phyloP scores from a whole-genome alignment of 345 rosid species.

The Populus euphratica region DNA sequence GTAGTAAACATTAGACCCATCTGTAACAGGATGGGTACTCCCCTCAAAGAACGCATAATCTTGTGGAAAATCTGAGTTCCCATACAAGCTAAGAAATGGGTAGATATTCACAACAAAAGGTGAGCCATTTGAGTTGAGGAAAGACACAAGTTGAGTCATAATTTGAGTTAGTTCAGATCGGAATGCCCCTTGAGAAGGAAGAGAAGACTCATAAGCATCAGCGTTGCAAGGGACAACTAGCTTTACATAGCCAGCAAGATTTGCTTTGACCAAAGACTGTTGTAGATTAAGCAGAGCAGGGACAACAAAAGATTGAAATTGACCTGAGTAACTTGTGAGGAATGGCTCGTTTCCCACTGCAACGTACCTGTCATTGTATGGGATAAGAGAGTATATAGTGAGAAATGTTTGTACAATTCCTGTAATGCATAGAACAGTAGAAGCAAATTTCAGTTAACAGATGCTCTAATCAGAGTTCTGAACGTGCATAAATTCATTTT shows the following conservation, averaged over 20 bases:
- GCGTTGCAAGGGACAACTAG: slow-evolving; percentile 95
- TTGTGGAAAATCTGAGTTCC: slow-evolving; percentile 86
- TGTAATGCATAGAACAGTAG: background rate
- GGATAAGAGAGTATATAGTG: slow-evolving; percentile 2
- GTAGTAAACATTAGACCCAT: slow-evolving; percentile 69
- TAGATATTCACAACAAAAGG: slow-evolving; percentile 91
- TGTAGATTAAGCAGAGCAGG: slow-evolving; percentile 82
- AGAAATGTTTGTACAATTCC: background rate
- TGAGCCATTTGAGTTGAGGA: slow-evolving; percentile 83
- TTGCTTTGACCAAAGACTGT: slow-evolving; percentile 71
- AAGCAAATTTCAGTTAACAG: background rate
- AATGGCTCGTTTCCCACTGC: slow-evolving; percentile 98
- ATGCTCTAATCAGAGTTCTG: background rate
- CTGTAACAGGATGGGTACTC: slow-evolving; percentile 70
- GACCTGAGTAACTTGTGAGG: slow-evolving; percentile 62
- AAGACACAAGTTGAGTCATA: slow-evolving; percentile 72
- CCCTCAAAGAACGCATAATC: slow-evolving; percentile 91
- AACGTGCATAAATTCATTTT: background rate
- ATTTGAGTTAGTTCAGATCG: slow-evolving; percentile 81
- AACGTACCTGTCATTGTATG: slow-evolving; percentile 53
- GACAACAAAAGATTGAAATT: slow-evolving; percentile 65
- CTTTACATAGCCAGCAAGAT: slow-evolving; percentile 80
- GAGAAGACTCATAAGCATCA: slow-evolving; percentile 76
- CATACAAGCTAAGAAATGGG: slow-evolving; percentile 93
- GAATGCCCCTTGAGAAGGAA: slow-evolving; percentile 90